Base-by-base conservation (phyloP, 257 asterid genomes). In the Fraxinus quadrangulata region DNA sequence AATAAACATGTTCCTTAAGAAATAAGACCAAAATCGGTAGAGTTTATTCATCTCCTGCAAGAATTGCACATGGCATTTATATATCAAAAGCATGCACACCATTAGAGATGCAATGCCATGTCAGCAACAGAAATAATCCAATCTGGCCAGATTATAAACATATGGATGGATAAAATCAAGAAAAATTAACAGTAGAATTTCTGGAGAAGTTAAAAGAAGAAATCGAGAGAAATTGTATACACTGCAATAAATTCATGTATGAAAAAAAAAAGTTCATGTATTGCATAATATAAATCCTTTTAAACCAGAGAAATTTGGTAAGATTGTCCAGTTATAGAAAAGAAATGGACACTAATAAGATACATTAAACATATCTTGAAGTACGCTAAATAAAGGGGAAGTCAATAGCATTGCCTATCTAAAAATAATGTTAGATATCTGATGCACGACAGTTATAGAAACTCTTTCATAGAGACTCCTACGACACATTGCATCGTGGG, bases 41-140 rank as follows among this genome's bases (percentile, higher is more conserved):
- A 95, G 84, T 21, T 91, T 89, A 87, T 93, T 95, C 99, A 95
- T 95, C 88, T 90, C 99, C 99, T 95, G 93, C 96, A 90, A 78
- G 78, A 75, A 49, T 51, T 34, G 49, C 33, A 42, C 49, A 78
- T 56, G 67, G 30, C 47, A 77, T 54, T 21, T 36, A 51, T 45
- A 72, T 39, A 76, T 84, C 70, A 76, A 67, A 56, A 80, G 47
- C 24, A 69, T 65, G 86, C 75, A 67, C n/a, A 45, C 5, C 45
- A 74, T 56, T 56, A 37, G 24, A 75, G 34, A 77, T 70, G 21
- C 34, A 11, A 40, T 34, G 74, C 33, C 45, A 28, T 19, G 33
- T 11, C 37, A 34, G 84, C 75, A 45, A 40, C 54, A 78, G 12
- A 67, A 63, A 17, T 42, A 54, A 45, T 70, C 39, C 39, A 45